Evolutionary conservation across 108 stramenopile genomes (phyloP), one percentile per base, ranked within the genome.

Genomic region (Schizochytrium sp.): DNA sequence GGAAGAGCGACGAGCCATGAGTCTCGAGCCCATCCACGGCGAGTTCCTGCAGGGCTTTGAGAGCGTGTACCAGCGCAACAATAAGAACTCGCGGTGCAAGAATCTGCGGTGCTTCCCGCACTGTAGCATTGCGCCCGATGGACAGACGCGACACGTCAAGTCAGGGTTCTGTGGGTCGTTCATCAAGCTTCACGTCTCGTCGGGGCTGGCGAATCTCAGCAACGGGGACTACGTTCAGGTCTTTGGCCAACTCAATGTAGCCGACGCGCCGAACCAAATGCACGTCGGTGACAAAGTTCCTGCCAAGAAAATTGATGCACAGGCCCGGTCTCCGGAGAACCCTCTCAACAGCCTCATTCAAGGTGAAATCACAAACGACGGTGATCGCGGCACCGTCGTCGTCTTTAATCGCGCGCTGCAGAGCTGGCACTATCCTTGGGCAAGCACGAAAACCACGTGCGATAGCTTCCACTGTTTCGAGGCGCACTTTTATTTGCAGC

Each of bases 31-130:
- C 21, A 28, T 69, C 41, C 63, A 83, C 25, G 76, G 76, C 16
- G 12, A 34, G 18, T 83, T 83, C 51, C 6, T 53, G 25, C 48
- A 53, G 76, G 48, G 48, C 43, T 83, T 83, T 23, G 48, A 83
- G 0, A 53, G n/a, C 51, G 76, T 53, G 51, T 83, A 83, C 76
- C 76, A 53, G 51, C 76, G 76, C 48, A 83, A 83, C 28, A 83
- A 83, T 45, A 83, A 83, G 28, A 53, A 53, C 25, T 53, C 48
- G 25, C 48, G 76, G 76, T 53, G 51, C 48, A 83, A 83, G 51
- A 83, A 83, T 4, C 51, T 83, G 76, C 76, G 76, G 18, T 83
- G 76, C 51, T 83, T 83, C 4, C 76, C 76, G 51, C 76, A 83
- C 76, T 83, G 76, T 23, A 83, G 51, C 51, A 18, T 69, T 10